Percentiles rank a stretch among this genome's conserved stretches.
These are phyloP conservation scores for Aureobasidium uvarum DNA, from an alignment of 2,329 filamentous ascomycete genomes.

Conservation along the genomic window DNA sequence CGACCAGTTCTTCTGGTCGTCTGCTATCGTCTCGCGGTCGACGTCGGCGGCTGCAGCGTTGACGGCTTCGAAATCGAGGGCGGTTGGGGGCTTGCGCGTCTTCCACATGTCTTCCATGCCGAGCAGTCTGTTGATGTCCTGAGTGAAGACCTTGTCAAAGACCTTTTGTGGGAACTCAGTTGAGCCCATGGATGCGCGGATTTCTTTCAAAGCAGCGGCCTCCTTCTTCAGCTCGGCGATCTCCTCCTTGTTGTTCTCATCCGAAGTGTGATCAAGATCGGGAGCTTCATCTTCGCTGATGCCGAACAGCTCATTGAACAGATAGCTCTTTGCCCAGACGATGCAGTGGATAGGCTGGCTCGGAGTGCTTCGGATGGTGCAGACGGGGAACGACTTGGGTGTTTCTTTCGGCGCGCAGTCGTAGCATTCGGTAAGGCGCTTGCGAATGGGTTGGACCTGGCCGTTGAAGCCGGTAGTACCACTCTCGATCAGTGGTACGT, in stretches of 20 bases:
- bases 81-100: slow-evolving; percentile 68
- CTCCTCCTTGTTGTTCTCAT: slow-evolving; percentile 80
- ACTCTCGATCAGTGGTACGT: slow-evolving; percentile 90
- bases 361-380: slow-evolving; percentile 93
- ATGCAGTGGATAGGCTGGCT: slow-evolving; percentile 98
- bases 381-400: slow-evolving; percentile 92
- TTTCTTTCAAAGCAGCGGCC: slow-evolving; percentile 76
- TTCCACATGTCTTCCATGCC: slow-evolving; percentile 98
- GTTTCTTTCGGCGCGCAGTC: slow-evolving; percentile 88
- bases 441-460: slow-evolving; percentile 91
- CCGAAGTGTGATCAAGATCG: slow-evolving; percentile 74
- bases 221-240: slow-evolving; percentile 86
- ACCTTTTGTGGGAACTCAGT: slow-evolving; percentile 73
- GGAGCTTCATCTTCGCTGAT: slow-evolving; percentile 81
- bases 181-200: slow-evolving; percentile 77
- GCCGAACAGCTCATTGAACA: slow-evolving; percentile 92
- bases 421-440: slow-evolving; percentile 88
- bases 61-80: slow-evolving; percentile 66
- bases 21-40: slow-evolving; percentile 32
- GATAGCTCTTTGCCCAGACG: slow-evolving; percentile 96
- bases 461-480: slow-evolving; percentile 98
- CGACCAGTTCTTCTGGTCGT: slow-evolving; percentile 79
- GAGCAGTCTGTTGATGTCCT: slow-evolving; percentile 76
- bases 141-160: slow-evolving; percentile 88
- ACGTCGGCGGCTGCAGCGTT: slow-evolving; percentile 41